Evolutionary conservation across 768 basidiomycete species (phyloP).

Genomic region (Crepidotus variabilis): DNA sequence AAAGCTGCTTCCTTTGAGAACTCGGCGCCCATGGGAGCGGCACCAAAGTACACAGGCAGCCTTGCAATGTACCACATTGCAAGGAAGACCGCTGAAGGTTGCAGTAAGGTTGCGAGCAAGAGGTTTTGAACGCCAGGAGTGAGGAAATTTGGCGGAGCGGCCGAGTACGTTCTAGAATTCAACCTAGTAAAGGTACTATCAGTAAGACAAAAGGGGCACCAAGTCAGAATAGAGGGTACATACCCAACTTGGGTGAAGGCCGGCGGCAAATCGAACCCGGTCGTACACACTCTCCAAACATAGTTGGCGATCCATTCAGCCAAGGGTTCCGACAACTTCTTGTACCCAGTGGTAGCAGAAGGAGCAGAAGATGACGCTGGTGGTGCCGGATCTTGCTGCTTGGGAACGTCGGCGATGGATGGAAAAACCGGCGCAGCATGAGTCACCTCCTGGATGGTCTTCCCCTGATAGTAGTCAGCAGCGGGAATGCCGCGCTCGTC

Average conservation of each 20-base stretch:
- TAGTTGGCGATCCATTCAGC: constrained; percentile 78
- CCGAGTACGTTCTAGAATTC: constrained; percentile 37
- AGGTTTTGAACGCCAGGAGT: constrained; percentile 65
- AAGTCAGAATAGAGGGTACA: constrained; percentile 24
- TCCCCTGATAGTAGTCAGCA: constrained; percentile 13
- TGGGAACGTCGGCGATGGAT: constrained; percentile 29
- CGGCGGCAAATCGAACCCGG: constrained; percentile 57
- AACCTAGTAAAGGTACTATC: constrained; percentile 20
- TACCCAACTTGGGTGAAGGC: constrained; percentile 54
- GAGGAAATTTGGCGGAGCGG: constrained; percentile 48
- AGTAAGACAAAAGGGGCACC: constrained; percentile 2
- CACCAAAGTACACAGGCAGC: constrained; percentile 66
- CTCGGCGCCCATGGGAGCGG: constrained; percentile 45
- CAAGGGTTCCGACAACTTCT: constrained; percentile 71
- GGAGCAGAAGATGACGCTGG: constrained; percentile 41
- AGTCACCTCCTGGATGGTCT: constrained; percentile 11
- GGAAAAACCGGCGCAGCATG: constrained; percentile 25
- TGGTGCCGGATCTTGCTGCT: constrained; percentile 32
- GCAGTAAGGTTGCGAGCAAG: constrained; percentile 73
- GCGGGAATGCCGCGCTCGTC: constrained; percentile 9
- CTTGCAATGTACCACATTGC: constrained; percentile 82
- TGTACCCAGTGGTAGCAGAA: constrained; percentile 55
- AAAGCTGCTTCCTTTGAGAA: constrained; percentile 59
- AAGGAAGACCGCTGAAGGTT: constrained; percentile 76
- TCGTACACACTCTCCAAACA: constrained; percentile 80